Base-by-base conservation (phyloP, 2,329 filamentous ascomycete species). In the Fusarium zealandicum region DNA sequence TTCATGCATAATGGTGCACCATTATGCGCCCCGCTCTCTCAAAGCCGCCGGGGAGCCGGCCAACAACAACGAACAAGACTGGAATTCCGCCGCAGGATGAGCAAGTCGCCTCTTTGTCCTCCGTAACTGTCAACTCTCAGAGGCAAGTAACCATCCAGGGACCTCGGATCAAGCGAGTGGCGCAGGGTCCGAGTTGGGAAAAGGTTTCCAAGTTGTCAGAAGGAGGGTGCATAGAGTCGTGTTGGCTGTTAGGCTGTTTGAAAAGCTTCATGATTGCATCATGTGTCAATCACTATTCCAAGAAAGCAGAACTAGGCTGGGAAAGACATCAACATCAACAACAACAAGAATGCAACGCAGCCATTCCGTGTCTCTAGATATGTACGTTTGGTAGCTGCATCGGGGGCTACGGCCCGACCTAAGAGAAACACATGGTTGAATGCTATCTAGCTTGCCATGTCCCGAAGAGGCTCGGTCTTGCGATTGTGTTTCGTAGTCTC, bases 201-300 rank as follows among this genome's bases (percentile, higher is more conserved):
- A 32, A 47, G 41, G 42, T 55, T 47, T 25, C 22, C 22, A 25
- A 8, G 22, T 25, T 7, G 33, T 38, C 46, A 33, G 25, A 42
- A 31, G 33, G 20, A 56, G 30, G 32, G 31, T 25, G 18, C 10
- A 28, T 18, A 51, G 35, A 36, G 41, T 36, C 43, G 28, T 35
- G 37, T 39, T 30, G 38, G 25, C 33, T 38, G 49, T 48, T 28
- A 6, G 6, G 25, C 10, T 27, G 25, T 13, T 35, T 31, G 9
- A 37, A 36, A 25, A 20, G 28, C 46, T 55, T 49, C 51, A 59
- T 51, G 14, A 55, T 63, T 55, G 48, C 61, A 63, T 65, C 57
- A 65, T 66, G 46, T 45, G 32, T 39, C 50, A 61, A 61, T 61
- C 51, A 62, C 56, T 45, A 14, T 49, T 50, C 17, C 30, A n/a